Conservation (phyloP, 768 basidiomycete species). For the Pholiota conissans region DNA sequence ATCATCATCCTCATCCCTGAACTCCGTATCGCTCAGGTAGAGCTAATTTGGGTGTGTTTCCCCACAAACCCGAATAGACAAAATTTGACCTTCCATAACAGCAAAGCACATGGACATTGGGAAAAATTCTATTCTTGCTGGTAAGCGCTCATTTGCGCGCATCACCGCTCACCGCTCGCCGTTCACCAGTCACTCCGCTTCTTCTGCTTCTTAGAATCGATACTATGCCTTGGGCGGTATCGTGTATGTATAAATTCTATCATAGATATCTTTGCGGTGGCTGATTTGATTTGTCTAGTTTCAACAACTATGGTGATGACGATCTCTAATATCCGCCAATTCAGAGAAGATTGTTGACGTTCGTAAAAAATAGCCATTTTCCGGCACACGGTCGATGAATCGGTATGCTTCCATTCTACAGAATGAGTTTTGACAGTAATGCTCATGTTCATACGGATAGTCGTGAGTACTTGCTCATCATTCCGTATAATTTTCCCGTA, state of each 20-base stretch:
- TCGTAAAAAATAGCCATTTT: slow-evolving; percentile 33
- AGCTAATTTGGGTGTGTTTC: slow-evolving; percentile 5
- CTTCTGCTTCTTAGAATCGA: slow-evolving; percentile 47
- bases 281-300: slow-evolving; percentile 27
- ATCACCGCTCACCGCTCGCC: background rate
- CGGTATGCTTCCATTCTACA: slow-evolving; percentile 29
- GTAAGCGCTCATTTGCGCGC: slow-evolving; percentile 30
- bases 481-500: background rate
- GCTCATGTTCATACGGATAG: slow-evolving; percentile 12
- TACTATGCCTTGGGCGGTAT: slow-evolving; percentile 54
- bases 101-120: slow-evolving; percentile 56
- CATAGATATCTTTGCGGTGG: no score
- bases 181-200: background rate
- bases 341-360: background rate
- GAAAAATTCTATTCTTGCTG: slow-evolving; percentile 54
- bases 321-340: background rate
- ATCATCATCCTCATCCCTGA: no score
- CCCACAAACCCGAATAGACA: background rate
- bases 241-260: slow-evolving; percentile 45
- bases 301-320: slow-evolving; percentile 52
- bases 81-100: slow-evolving; percentile 16
- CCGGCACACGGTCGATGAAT: slow-evolving; percentile 34
- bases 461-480: slow-evolving; percentile 23
- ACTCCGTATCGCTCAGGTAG: slow-evolving; percentile 1
- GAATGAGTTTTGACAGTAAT: background rate